Conservation (phyloP, 1,284 basidiomycete genomes). For the Naganishia cerealis region DNA sequence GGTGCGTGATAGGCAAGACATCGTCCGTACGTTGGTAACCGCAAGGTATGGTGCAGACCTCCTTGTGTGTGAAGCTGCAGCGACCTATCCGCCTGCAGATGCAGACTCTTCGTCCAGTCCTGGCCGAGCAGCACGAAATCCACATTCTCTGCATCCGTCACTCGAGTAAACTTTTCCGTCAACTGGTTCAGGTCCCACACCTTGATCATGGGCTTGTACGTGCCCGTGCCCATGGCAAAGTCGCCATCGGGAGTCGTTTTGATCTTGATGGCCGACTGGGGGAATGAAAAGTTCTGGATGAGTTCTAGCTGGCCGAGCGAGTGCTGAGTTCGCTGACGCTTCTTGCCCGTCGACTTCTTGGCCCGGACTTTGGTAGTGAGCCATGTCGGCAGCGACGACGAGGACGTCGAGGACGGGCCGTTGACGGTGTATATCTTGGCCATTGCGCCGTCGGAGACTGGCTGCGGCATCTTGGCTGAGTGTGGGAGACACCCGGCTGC, state of each 20-base stretch:
- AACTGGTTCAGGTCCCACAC: constrained; percentile 94
- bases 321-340: constrained; percentile 52
- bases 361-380: constrained; percentile 64
- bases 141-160: constrained; percentile 94
- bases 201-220: constrained; percentile 96
- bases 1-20: constrained; percentile 85
- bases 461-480: constrained; percentile 23
- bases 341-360: constrained; percentile 42
- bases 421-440: constrained; percentile 90
- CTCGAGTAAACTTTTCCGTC: constrained; percentile 91
- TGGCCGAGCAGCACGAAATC: constrained; percentile 94
- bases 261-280: constrained; percentile 89
- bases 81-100: constrained; percentile 93
- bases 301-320: constrained; percentile 66
- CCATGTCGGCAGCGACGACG: constrained; percentile 85
- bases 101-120: constrained; percentile 99
- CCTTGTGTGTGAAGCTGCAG: constrained; percentile 92
- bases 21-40: constrained; percentile 92
- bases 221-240: constrained; percentile 89
- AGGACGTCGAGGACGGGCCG: constrained; percentile 75
- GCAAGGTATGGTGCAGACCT: constrained; percentile 85
- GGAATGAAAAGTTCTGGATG: constrained; percentile 94
- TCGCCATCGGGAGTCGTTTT: constrained; percentile 88
- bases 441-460: constrained; percentile 35
- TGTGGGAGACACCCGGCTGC: no score